These are phyloP conservation scores for Talaromyces amestolkiae DNA, from an alignment of 2,329 filamentous ascomycete genomes.

Conservation along the genomic window DNA sequence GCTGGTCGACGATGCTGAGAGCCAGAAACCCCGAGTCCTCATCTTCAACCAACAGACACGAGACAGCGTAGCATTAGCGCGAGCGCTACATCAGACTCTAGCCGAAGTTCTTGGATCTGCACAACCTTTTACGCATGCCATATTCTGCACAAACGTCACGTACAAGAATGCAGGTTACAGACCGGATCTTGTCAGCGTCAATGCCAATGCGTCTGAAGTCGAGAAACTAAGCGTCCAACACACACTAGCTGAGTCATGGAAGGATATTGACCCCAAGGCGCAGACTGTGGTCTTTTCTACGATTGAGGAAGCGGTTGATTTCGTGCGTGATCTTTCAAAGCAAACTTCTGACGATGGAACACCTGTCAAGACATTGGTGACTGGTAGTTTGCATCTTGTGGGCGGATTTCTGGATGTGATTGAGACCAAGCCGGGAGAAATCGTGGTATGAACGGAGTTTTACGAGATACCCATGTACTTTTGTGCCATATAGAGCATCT, in stretches of 20 bases:
- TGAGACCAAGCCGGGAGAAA: constrained; percentile 46
- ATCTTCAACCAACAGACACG: constrained; percentile 94
- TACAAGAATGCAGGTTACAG: constrained; percentile 60
- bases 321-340: constrained; percentile 50
- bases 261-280: constrained; percentile 51
- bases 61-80: constrained; percentile 66
- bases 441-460: background rate
- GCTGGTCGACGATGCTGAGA: constrained; percentile 38
- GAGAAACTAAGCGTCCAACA: constrained; percentile 64
- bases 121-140: constrained; percentile 64
- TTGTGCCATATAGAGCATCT: background rate
- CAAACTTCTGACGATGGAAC: constrained; percentile 31
- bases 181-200: constrained; percentile 62
- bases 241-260: constrained; percentile 62
- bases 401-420: constrained; percentile 74
- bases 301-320: constrained; percentile 66
- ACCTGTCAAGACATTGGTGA: constrained; percentile 66
- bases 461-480: background rate
- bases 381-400: constrained; percentile 81
- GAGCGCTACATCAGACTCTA: constrained; percentile 60
- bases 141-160: constrained; percentile 79
- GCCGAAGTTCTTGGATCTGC: constrained; percentile 37
- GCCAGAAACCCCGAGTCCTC: constrained; percentile 56
- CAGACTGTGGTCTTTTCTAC: constrained; percentile 60
- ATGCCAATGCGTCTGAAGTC: constrained; percentile 58